phyloP scores from a whole-genome alignment of 306 rosid species.

The Aeschynomene evenia region DNA sequence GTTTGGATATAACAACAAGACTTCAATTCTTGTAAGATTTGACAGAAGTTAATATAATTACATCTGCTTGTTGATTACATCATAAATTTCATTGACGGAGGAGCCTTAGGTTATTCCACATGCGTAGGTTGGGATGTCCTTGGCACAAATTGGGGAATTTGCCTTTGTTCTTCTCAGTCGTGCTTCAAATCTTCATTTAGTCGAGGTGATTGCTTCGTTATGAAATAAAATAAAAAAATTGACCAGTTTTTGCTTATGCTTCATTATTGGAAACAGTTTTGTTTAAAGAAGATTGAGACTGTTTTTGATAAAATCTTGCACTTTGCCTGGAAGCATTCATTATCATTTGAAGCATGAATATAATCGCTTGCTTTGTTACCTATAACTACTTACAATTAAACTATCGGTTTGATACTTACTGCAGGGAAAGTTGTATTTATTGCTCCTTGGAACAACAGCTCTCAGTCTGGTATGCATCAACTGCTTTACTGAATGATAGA shows the following conservation, averaged over 20 bases:
- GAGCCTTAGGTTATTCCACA: conserved; percentile 60
- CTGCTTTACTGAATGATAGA: conserved; percentile 4
- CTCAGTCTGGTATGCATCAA: conserved; percentile 80
- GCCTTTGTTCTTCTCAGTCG: conserved; percentile 97
- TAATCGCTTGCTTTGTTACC: neutral
- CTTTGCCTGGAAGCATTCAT: conserved; percentile 3
- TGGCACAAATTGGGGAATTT: conserved; percentile 98
- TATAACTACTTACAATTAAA: conserved; percentile 5
- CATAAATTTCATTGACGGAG: conserved; percentile 45
- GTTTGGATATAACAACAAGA: conserved; percentile 89
- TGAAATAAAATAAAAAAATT: too few relatives aligned
- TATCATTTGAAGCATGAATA: neutral
- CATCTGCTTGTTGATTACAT: conserved; percentile 31
- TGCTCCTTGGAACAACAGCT: conserved; percentile 95
- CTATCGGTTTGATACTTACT: conserved; percentile 27
- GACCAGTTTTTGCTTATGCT: conserved; percentile 11
- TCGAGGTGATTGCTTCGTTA: conserved; percentile 64
- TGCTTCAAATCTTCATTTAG: conserved; percentile 96
- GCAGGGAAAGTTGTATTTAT: conserved; percentile 88
- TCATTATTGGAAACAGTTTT: conserved; percentile 15
- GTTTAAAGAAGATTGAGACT: neutral
- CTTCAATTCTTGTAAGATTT: conserved; percentile 85
- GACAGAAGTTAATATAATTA: conserved; percentile 23
- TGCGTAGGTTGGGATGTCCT: conserved; percentile 94
- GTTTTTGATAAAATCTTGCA: neutral